phyloP scores from a whole-genome alignment of 495 filamentous ascomycete genomes.

The Aspergillus haitiensis region DNA sequence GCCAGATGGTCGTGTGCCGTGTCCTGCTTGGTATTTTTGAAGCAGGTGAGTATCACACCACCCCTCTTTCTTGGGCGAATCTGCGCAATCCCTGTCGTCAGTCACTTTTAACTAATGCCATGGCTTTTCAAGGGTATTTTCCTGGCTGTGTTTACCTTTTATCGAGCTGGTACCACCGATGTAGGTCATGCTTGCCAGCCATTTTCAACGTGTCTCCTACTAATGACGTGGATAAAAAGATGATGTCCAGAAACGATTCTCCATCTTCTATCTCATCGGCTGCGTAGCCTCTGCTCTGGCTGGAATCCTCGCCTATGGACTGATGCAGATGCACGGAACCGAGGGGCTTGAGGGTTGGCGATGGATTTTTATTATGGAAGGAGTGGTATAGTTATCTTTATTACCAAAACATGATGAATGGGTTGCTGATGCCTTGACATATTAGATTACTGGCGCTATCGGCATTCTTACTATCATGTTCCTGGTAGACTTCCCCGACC shows the following conservation, averaged over 20 bases:
- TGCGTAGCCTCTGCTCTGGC: slow-evolving; percentile 60
- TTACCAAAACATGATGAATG: neutral
- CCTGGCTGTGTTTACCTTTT: slow-evolving; percentile 64
- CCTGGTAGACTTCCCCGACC: slow-evolving; percentile 62
- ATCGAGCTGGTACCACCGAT: slow-evolving; percentile 64
- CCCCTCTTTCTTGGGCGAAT: too few species aligned
- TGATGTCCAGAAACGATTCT: slow-evolving; percentile 64
- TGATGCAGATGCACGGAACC: slow-evolving; percentile 58
- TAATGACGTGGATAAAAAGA: slow-evolving; percentile 29
- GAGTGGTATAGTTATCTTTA: slow-evolving; percentile 35
- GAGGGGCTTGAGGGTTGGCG: slow-evolving; percentile 57
- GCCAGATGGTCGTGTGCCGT: slow-evolving; percentile 51
- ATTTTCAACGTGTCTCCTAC: neutral
- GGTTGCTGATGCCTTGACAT: neutral
- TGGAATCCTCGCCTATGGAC: slow-evolving; percentile 64
- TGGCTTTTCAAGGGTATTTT: slow-evolving; percentile 49
- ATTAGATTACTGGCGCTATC: slow-evolving; percentile 43
- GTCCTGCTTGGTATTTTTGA: slow-evolving; percentile 63
- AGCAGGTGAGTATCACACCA: slow-evolving; percentile 40
- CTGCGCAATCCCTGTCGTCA: too few species aligned
- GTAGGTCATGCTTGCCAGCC: slow-evolving; percentile 21
- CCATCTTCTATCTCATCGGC: slow-evolving; percentile 64
- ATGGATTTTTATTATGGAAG: slow-evolving; percentile 66
- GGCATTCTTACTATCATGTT: slow-evolving; percentile 49
- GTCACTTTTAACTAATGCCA: neutral